Evolutionary conservation across 768 basidiomycete species (phyloP), one percentile per base, ranked within the genome.

Genomic region (Tricholoma terreum): DNA sequence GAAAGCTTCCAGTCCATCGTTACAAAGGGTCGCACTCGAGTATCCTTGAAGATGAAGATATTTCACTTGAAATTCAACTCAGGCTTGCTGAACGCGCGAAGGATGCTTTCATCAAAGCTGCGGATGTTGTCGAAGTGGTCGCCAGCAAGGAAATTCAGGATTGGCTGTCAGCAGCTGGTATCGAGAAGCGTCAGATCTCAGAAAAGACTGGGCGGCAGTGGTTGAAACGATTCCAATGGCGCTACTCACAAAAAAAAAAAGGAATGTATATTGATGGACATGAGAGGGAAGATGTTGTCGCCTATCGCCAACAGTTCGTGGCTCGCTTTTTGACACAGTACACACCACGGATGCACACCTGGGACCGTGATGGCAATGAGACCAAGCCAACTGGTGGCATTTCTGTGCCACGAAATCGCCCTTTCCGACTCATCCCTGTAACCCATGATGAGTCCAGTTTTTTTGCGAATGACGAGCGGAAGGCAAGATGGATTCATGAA

Each of bases 371-470:
- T n/a, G n/a, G n/a, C n/a, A n/a, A n/a, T n/a, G n/a, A n/a, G n/a
- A n/a, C n/a, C n/a, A n/a, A n/a, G n/a, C n/a, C n/a, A n/a, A n/a
- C n/a, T n/a, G n/a, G n/a, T n/a, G n/a, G n/a, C n/a, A n/a, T n/a
- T n/a, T n/a, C n/a, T n/a, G n/a, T n/a, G n/a, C n/a, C n/a, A n/a
- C n/a, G n/a, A n/a, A n/a, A n/a, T n/a, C n/a, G n/a, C n/a, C n/a
- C n/a, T n/a, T n/a, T n/a, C n/a, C n/a, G n/a, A n/a, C n/a, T 61
- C 34, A 53, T 62, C 27, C 55, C 62, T 50, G 55, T 61, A 54
- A 60, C 61, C 38, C 63, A 68, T 57, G 61, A 68, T 56, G 67
- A 73, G 55, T 69, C 65, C 8, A 72, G 65, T 14, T 73, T 68
- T 54, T 68, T 64, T 58, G 64, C 61, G 12, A 63, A 71, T 61